phyloP scores from a whole-genome alignment of 805 yeast genomes.

The Ogataea neopini region DNA sequence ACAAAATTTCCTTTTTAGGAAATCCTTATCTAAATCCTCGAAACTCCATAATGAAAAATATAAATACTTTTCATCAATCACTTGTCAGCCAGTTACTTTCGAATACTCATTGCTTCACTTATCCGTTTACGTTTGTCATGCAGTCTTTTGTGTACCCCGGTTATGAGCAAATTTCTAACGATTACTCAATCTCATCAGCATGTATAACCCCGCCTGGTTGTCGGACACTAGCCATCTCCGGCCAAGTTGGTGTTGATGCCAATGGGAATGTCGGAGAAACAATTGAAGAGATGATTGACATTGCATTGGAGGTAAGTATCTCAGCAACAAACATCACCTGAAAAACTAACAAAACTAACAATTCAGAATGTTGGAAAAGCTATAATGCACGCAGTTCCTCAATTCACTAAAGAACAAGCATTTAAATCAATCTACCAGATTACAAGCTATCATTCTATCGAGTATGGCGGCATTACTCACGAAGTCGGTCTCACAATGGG shows the following conservation, averaged over 20 bases:
- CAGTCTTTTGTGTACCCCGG: conserved; percentile 15
- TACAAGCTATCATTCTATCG: conserved; percentile 14
- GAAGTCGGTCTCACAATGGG: conserved; percentile 11
- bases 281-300: conserved; percentile 10
- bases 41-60: neutral
- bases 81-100: conserved; percentile 10
- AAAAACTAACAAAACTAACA: neutral
- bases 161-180: conserved; percentile 11
- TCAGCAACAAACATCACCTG: too few relatives aligned
- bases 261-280: conserved; percentile 14
- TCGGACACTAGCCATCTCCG: conserved; percentile 16
- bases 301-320: conserved; percentile 14
- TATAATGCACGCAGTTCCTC: conserved; percentile 15
- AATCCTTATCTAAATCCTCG: neutral
- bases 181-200: conserved; percentile 15
- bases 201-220: conserved; percentile 16
- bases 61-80: too few relatives aligned
- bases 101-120: too few relatives aligned
- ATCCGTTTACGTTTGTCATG: too few relatives aligned
- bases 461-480: conserved; percentile 17
- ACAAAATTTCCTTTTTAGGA: neutral
- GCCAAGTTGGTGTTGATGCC: conserved; percentile 16
- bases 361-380: conserved; percentile 15
- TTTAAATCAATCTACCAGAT: conserved; percentile 16
- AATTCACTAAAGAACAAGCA: conserved; percentile 14